Conservation (phyloP, 1,284 basidiomycete species). For the Leccinum solheimii region DNA sequence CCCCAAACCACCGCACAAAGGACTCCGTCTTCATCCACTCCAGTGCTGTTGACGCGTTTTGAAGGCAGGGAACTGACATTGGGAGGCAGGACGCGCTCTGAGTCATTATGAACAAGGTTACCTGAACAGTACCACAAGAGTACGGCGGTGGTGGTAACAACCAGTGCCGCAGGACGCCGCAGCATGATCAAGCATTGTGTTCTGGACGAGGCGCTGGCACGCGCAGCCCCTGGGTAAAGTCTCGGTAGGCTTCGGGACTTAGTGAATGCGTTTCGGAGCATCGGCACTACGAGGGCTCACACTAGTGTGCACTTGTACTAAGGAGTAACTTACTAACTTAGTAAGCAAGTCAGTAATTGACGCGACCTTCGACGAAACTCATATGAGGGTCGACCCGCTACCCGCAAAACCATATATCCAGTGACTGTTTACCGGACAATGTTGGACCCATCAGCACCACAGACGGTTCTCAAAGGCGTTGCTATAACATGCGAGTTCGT, state of each 20-base stretch:
- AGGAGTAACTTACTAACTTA: too few relatives aligned
- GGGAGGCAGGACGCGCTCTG: constrained; percentile 14
- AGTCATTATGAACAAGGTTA: constrained; percentile 38
- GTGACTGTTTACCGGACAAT: constrained; percentile 3
- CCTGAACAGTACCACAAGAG: constrained; percentile 39
- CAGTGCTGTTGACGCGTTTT: constrained; percentile 21
- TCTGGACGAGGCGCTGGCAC: constrained; percentile 15
- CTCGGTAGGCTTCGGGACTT: constrained; percentile 1
- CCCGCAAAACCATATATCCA: background rate
- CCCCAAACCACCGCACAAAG: constrained; percentile 54
- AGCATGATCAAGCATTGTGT: background rate
- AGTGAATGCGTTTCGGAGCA: constrained; percentile 14
- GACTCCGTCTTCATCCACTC: constrained; percentile 28
- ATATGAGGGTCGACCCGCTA: constrained; percentile 7
- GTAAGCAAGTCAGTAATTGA: background rate
- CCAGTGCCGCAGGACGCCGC: constrained; percentile 10
- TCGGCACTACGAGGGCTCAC: background rate
- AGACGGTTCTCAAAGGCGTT: constrained; percentile 55
- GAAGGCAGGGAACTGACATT: background rate
- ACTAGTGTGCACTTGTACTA: too few relatives aligned
- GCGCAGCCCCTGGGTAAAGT: constrained; percentile 24
- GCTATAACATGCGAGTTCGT: constrained; percentile 75
- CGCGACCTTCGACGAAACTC: background rate
- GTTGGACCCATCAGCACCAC: constrained; percentile 41
- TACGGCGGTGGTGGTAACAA: constrained; percentile 28